Evolutionary conservation across 192 early-diverging fungal genomes (phyloP).

Genomic region (Coemansia sp.): DNA sequence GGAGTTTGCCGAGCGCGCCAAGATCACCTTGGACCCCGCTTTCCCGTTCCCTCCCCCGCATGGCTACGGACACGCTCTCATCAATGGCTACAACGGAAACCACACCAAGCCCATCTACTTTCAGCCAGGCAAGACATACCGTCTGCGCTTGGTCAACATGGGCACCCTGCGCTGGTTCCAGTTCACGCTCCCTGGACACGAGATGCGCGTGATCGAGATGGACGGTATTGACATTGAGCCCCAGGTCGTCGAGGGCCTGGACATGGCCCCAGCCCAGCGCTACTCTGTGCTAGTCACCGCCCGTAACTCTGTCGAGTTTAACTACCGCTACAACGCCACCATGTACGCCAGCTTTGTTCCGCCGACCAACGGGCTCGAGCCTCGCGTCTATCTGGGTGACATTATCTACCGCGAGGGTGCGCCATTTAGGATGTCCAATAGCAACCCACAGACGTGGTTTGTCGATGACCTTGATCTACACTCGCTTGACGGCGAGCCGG

Average conservation of each 20-base stretch:
- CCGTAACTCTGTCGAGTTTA: slow-evolving; percentile 53
- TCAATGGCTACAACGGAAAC: slow-evolving; percentile 49
- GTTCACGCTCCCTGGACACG: slow-evolving; percentile 73
- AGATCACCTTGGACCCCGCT: slow-evolving; percentile 50
- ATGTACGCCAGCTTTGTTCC: slow-evolving; percentile 57
- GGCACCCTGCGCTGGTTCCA: slow-evolving; percentile 65
- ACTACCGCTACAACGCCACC: slow-evolving; percentile 66
- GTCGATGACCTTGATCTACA: slow-evolving; percentile 49
- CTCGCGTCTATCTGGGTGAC: slow-evolving; percentile 53
- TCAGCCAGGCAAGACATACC: slow-evolving; percentile 71
- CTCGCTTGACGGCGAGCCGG: slow-evolving; percentile 52
- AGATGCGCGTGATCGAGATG: slow-evolving; percentile 73
- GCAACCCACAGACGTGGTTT: background rate
- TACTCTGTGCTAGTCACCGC: slow-evolving; percentile 75
- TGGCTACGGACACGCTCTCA: slow-evolving; percentile 54
- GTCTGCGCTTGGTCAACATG: slow-evolving; percentile 77
- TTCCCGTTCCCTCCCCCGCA: slow-evolving; percentile 57
- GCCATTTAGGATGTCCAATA: slow-evolving; percentile 29
- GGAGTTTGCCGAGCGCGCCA: slow-evolving; percentile 54
- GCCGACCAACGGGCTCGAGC: slow-evolving; percentile 44
- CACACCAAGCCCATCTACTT: slow-evolving; percentile 57
- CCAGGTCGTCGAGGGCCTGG: slow-evolving; percentile 53
- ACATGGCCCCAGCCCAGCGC: slow-evolving; percentile 69
- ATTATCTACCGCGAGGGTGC: slow-evolving; percentile 60
- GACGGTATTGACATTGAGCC: slow-evolving; percentile 68